Conservation (phyloP, 2,329 filamentous ascomycete genomes). For the Xylaria multiplex region DNA sequence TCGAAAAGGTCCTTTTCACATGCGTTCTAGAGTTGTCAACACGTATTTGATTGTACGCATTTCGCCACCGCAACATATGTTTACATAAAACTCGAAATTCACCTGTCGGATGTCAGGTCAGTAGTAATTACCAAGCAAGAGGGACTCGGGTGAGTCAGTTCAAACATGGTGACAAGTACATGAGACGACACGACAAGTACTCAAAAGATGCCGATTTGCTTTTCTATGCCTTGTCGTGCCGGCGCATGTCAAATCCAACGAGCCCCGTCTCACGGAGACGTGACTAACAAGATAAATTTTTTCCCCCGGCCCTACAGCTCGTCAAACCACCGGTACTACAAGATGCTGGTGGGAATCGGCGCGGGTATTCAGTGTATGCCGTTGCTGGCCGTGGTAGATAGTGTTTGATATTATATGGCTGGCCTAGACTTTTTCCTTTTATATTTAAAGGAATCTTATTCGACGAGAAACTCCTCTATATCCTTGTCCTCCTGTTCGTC, state of each 20-base stretch:
- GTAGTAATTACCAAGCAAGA: background rate
- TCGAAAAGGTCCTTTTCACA: constrained; percentile 8
- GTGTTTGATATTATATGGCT: constrained; percentile 23
- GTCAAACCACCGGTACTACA: constrained; percentile 10
- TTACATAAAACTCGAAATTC: constrained; percentile 16
- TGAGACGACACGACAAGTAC: constrained; percentile 8
- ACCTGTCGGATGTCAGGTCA: constrained; percentile 13
- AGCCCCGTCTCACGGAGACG: background rate
- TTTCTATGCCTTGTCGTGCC: constrained; percentile 12
- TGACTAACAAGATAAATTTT: background rate
- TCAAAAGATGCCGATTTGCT: background rate
- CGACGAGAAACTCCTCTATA: constrained; percentile 73
- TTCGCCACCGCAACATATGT: background rate
- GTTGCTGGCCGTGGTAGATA: constrained; percentile 13
- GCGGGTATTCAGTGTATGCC: constrained; percentile 6
- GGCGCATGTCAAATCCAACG: constrained; percentile 7
- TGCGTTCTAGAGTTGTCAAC: background rate
- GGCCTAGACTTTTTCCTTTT: constrained; percentile 14
- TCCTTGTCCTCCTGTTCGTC: constrained; percentile 79
- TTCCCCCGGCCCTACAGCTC: constrained; percentile 11
- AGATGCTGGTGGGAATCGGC: constrained; percentile 1
- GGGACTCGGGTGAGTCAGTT: constrained; percentile 5
- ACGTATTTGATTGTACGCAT: background rate
- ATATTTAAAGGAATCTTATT: constrained; percentile 21
- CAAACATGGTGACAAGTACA: background rate